phyloP scores from a whole-genome alignment of 441 rosid species.

The Populus hybrid region DNA sequence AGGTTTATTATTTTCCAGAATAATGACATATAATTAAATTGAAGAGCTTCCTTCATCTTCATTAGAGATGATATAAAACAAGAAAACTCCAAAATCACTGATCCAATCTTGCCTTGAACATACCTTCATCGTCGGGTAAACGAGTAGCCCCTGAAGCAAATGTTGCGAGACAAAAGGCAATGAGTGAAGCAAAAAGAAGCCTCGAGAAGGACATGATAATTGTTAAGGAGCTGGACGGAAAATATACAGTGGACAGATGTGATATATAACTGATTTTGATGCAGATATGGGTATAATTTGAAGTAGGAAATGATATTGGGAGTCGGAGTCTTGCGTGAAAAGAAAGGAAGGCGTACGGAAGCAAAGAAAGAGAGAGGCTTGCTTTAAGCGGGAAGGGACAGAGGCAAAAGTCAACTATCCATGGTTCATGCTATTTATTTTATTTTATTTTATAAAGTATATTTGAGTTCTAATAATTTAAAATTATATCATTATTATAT shows the following conservation, averaged over 20 bases:
- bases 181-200: constrained; percentile 19
- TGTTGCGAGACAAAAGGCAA: constrained; percentile 18
- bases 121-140: constrained; percentile 41
- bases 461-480: too few relatives aligned
- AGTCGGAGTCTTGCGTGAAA: neutral
- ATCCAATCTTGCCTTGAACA: neutral
- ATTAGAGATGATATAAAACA: neutral
- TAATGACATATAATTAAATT: neutral
- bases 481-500: too few relatives aligned
- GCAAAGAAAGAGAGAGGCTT: neutral
- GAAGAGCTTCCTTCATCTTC: too few relatives aligned
- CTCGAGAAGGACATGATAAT: neutral
- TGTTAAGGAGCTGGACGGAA: neutral
- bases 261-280: too few relatives aligned
- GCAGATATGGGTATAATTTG: too few relatives aligned
- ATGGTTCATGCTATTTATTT: too few relatives aligned
- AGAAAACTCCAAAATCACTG: neutral
- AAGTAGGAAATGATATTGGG: neutral
- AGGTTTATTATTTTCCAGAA: too few relatives aligned
- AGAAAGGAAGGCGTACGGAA: neutral
- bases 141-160: constrained; percentile 26
- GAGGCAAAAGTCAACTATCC: too few relatives aligned
- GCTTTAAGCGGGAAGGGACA: neutral
- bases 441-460: too few relatives aligned
- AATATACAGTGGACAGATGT: too few relatives aligned